Evolutionary conservation across 2,329 filamentous ascomycete species (phyloP), one percentile per base, ranked within the genome.

Genomic region (Westerdykella aurantiaca): DNA sequence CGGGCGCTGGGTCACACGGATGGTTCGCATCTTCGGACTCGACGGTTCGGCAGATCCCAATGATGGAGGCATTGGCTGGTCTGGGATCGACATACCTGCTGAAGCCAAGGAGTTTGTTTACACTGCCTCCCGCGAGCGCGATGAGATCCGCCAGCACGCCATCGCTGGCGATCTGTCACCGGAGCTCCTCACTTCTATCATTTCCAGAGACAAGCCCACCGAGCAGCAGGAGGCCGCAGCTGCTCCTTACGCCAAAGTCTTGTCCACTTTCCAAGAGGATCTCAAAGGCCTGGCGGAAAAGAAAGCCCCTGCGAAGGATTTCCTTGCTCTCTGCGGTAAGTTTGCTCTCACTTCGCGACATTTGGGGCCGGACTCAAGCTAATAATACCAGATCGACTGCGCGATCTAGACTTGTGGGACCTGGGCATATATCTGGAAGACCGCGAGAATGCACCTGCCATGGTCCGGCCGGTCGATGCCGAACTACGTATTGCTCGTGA

Each of bases 381-480:
- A 22, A 38, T 22, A 11, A n/a, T 7, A n/a, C 3, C 3, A 38
- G 37, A 66, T 39, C 17, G 22, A 10, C 16, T 38, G n/a, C n/a
- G 33, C 6, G 33, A 35, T 9, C n/a, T 35, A 5, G n/a, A 35
- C n/a, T 12, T 35, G 7, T 35, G 33, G 33, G 33, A 35, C 17
- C 33, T 94, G 0, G 87, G 85, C 31, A 85, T 96, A 45, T 94
- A 94, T 60, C 81, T 96, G 1, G 90, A 96, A 61, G 90, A 96
- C 58, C 80, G 88, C 39, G 76, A 80, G 69, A 50, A 72, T 71
- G n/a, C 78, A 78, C 61, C 83, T 80, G 88, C 88, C 0, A 76
- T 95, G 25, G 83, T 95, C 48, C 77, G 82, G 14, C 81, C 80
- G 1, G 73, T 86, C 5, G 81, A 81, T 4, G 72, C 73, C 34